Base-by-base conservation (phyloP, 768 basidiomycete genomes). In the Dictyophora rubrovolvata region DNA sequence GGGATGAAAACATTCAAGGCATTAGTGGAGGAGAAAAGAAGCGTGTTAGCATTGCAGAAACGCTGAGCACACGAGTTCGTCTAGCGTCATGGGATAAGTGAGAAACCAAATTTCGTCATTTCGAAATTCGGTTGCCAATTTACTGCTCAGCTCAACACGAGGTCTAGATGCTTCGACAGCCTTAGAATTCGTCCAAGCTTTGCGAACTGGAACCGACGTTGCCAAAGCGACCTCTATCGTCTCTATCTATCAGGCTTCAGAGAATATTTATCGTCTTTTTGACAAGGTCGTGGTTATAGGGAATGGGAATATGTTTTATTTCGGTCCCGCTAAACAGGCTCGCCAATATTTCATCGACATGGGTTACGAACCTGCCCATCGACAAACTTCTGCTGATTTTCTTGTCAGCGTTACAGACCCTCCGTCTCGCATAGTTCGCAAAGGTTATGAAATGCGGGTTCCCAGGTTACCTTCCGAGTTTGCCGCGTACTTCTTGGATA, bases 101-200 rank as follows among this genome's bases (percentile, higher is more conserved):
- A 64, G 49, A n/a, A 4, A 42, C n/a, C 60, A 16, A 9, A 5
- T 23, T 56, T 20, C 14, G n/a, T 54, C n/a, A 21, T n/a, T 52
- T 23, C 50, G 37, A 50, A 4, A 75, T 48, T 73, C 74, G 64
- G 74, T 75, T 2, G 72, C n/a, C 22, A 63, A 74, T 55, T 66
- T 64, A 34, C 76, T 71, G 72, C 69, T 69, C 56, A 89, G 87
- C 67, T 85, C 85, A 0, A 92, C 89, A 2, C 76, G 86, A 53
- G 88, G 89, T 17, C 73, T 90, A 53, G 88, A 91, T 62, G 89
- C 91, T 0, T 89, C 89, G 1, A 94, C 92, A 7, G 92, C 92
- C 1, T 75, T 93, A 52, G 93, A 95, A 67, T 94, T 89, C 64
- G 82, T 80, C 58, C 88, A 83, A 70, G 83, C 84, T 47, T 72